A percentile compares a stretch with the other conserved stretches of the same genome.
phyloP scores from a whole-genome alignment of 192 early-diverging fungal species.

The Coemansia javaensis region DNA sequence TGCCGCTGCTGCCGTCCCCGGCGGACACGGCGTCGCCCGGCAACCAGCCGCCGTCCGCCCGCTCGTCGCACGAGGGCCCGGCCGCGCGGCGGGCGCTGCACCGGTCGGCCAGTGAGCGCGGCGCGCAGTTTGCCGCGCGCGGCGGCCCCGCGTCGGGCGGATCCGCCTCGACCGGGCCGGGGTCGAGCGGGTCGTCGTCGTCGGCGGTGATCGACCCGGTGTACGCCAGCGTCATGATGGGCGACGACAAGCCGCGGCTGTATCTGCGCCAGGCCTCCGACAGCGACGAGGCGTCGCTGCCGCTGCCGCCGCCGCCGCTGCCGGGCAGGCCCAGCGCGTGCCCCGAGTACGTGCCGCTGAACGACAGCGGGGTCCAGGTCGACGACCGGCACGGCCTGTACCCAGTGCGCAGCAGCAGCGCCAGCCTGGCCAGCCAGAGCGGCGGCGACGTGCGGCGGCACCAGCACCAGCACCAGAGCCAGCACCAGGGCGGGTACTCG shows the following conservation, averaged over 20 bases:
- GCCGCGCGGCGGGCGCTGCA: constrained; percentile 3
- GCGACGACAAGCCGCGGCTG: constrained; percentile 9
- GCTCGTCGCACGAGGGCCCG: constrained; percentile 5
- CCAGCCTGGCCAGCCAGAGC: not conserved
- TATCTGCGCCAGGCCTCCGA: constrained; percentile 14
- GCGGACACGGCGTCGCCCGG: not conserved
- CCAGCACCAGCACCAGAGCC: too few species aligned
- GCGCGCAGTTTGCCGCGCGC: constrained; percentile 2
- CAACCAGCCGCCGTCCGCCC: constrained; percentile 2
- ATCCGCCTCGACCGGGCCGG: too few species aligned
- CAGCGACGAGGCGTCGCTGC: not conserved
- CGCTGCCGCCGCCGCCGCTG: too few species aligned
- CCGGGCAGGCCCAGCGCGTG: too few species aligned
- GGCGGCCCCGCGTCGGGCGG: too few species aligned
- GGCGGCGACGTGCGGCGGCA: not conserved
- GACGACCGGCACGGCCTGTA: not conserved
- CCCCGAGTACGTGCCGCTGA: not conserved
- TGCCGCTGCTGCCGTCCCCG: constrained; percentile 18
- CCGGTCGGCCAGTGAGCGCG: too few species aligned
- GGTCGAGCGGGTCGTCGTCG: constrained; percentile 1
- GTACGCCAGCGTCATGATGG: constrained; percentile 16
- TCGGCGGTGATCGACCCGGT: constrained; percentile 15
- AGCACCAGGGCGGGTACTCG: too few species aligned
- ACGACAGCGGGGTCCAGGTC: constrained; percentile 43
- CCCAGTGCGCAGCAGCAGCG: not conserved